Conservation (phyloP, 2,329 filamentous ascomycete species). For the Tothia fuscella region DNA sequence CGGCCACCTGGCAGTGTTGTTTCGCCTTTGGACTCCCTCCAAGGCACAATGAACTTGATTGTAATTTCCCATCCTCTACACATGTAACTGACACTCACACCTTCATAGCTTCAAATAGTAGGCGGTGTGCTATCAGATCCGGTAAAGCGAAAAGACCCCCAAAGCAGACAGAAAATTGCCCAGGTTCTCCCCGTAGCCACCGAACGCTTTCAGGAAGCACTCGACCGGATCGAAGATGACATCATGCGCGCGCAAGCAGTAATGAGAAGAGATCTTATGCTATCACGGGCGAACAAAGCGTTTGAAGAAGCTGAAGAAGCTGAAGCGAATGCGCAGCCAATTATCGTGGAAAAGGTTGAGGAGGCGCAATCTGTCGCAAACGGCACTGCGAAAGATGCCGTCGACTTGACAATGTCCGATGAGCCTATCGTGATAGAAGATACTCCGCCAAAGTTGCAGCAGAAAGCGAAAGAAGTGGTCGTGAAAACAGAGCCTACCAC, state of each 20-base stretch:
- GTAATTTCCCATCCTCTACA: too few species aligned
- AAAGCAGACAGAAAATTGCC: conserved; percentile 24
- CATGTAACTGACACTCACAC: background rate
- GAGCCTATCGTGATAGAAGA: too few species aligned
- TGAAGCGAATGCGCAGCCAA: conserved; percentile 8
- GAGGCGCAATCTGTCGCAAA: background rate
- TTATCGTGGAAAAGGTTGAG: background rate
- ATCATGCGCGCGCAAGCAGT: conserved; percentile 25
- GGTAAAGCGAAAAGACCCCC: conserved; percentile 20
- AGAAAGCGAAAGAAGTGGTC: too few species aligned
- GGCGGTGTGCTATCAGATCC: conserved; percentile 34
- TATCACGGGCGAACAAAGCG: conserved; percentile 12
- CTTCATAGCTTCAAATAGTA: conserved; percentile 30
- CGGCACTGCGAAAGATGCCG: too few species aligned
- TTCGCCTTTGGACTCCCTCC: conserved; percentile 6
- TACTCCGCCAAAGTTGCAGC: too few species aligned
- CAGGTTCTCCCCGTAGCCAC: conserved; percentile 27
- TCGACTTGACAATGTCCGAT: too few species aligned
- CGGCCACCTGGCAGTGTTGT: background rate
- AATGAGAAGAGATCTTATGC: conserved; percentile 21
- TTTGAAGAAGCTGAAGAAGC: conserved; percentile 6
- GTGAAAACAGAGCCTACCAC: too few species aligned
- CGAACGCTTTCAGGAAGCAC: conserved; percentile 35
- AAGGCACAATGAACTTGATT: conserved; percentile 8
- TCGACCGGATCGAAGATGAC: conserved; percentile 39